A percentile compares a stretch with the other conserved stretches of the same genome.
Evolutionary conservation across 768 basidiomycete species (phyloP).

Genomic region (Tulasnella sp.): DNA sequence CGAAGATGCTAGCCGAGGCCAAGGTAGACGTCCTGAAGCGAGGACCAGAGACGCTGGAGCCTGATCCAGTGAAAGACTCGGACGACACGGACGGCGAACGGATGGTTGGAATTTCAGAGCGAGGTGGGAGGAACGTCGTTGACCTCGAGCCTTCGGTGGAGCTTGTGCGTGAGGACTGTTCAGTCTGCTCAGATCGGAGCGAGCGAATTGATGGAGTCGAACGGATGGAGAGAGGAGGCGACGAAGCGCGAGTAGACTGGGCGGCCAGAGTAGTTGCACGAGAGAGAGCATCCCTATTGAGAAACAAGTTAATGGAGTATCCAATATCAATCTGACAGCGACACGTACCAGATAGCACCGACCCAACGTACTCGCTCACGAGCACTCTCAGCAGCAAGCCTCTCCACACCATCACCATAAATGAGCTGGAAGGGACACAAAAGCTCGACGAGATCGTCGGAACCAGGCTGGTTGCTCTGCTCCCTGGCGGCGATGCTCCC

Average conservation of each 20-base stretch:
- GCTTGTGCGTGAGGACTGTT: neutral
- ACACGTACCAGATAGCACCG: slow-evolving; percentile 68
- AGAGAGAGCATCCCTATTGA: slow-evolving; percentile 64
- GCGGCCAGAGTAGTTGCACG: slow-evolving; percentile 29
- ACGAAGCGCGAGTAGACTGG: slow-evolving; percentile 1
- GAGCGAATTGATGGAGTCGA: slow-evolving; percentile 59
- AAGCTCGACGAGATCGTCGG: slow-evolving; percentile 45
- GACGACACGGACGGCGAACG: slow-evolving; percentile 21
- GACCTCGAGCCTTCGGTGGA: slow-evolving; percentile 10
- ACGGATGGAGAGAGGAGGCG: slow-evolving; percentile 45
- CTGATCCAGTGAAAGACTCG: slow-evolving; percentile 26
- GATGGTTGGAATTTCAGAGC: neutral
- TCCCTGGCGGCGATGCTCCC: slow-evolving; percentile 67
- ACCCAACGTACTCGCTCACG: slow-evolving; percentile 85
- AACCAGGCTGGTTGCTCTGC: slow-evolving; percentile 23
- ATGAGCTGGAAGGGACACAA: slow-evolving; percentile 85
- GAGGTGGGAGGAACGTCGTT: slow-evolving; percentile 12
- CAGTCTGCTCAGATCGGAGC: slow-evolving; percentile 58
- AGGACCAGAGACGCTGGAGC: neutral
- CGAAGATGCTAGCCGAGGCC: neutral
- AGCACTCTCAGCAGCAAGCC: slow-evolving; percentile 80
- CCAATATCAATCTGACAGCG: neutral
- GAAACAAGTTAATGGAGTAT: neutral
- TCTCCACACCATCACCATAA: slow-evolving; percentile 81
- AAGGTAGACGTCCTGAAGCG: neutral